Evolutionary conservation across 495 filamentous ascomycete genomes (phyloP).

Genomic region (Trichoderma asperelloides): DNA sequence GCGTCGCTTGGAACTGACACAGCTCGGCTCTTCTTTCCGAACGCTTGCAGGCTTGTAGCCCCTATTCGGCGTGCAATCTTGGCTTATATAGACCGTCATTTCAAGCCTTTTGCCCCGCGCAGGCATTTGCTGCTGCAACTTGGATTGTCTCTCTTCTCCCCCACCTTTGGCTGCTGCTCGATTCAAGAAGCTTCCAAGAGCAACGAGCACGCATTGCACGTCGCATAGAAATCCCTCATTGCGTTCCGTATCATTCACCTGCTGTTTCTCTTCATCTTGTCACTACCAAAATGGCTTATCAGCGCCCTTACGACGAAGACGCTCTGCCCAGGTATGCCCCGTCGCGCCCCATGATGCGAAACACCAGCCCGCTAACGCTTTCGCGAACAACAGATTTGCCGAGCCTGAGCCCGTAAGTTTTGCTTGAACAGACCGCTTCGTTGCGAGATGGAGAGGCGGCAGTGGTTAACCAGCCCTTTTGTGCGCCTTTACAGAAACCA

Average conservation of each 20-base stretch:
- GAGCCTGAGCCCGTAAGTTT: slow-evolving; percentile 79
- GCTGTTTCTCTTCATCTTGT: neutral
- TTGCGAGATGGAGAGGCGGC: neutral
- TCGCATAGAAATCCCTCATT: too few species aligned
- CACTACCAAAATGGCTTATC: slow-evolving; percentile 73
- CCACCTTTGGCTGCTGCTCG: too few species aligned
- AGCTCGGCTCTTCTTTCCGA: neutral
- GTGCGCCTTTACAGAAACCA: slow-evolving; percentile 11
- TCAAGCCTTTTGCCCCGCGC: neutral
- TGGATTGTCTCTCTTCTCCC: too few species aligned
- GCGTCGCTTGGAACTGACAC: neutral
- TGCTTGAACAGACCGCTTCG: slow-evolving; percentile 10
- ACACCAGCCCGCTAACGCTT: slow-evolving; percentile 4
- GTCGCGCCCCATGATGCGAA: neutral
- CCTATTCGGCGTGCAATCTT: neutral
- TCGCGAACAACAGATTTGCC: slow-evolving; percentile 56
- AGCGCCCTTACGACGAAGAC: slow-evolving; percentile 88
- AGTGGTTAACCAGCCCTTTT: neutral
- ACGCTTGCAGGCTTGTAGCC: neutral
- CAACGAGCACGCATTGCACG: too few species aligned
- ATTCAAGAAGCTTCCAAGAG: too few species aligned
- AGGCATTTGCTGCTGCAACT: too few species aligned
- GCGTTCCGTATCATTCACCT: neutral
- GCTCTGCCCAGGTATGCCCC: slow-evolving; percentile 81
- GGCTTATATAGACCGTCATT: neutral